These are phyloP conservation scores for Aspergillus caelatus DNA, from an alignment of 2,329 filamentous ascomycete species.

Conservation along the genomic window DNA sequence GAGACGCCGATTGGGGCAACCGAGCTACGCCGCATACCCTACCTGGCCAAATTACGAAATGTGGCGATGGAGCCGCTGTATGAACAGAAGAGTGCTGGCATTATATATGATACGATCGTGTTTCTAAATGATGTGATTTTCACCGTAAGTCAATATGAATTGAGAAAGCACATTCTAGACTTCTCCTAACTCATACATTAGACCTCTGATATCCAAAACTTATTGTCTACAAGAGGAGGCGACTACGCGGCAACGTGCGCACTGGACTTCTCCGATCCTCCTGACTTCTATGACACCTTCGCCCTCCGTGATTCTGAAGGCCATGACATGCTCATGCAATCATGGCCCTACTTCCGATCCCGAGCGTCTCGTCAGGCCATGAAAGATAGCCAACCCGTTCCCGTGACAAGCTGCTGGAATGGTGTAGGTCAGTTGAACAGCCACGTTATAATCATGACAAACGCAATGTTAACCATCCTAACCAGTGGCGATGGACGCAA, in stretches of 20 bases:
- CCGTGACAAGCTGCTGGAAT: conserved; percentile 67
- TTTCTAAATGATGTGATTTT: conserved; percentile 58
- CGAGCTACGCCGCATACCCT: conserved; percentile 69
- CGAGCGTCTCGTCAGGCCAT: conserved; percentile 56
- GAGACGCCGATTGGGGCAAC: conserved; percentile 56
- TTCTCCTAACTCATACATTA: conserved; percentile 15
- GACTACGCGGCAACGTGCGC: conserved; percentile 71
- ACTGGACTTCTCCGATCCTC: conserved; percentile 68
- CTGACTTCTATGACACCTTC: conserved; percentile 74
- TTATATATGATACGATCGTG: conserved; percentile 60
- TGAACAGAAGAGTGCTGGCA: conserved; percentile 53
- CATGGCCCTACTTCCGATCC: conserved; percentile 61
- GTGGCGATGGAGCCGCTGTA: conserved; percentile 62
- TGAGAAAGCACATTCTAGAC: conserved; percentile 17
- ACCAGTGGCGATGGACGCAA: conserved; percentile 4
- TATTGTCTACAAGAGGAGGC: conserved; percentile 61
- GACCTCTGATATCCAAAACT: conserved; percentile 56
- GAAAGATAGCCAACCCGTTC: conserved; percentile 54
- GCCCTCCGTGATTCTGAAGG: conserved; percentile 70
- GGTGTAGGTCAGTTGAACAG: conserved; percentile 54
- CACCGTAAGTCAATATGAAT: conserved; percentile 30
- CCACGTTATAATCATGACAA: conserved; percentile 14
- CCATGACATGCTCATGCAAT: conserved; percentile 63
- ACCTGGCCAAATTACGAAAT: conserved; percentile 67
- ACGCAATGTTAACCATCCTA: neutral